phyloP scores from a whole-genome alignment of 371 early-diverging fungal genomes.

The Rhizopus stolonifer region DNA sequence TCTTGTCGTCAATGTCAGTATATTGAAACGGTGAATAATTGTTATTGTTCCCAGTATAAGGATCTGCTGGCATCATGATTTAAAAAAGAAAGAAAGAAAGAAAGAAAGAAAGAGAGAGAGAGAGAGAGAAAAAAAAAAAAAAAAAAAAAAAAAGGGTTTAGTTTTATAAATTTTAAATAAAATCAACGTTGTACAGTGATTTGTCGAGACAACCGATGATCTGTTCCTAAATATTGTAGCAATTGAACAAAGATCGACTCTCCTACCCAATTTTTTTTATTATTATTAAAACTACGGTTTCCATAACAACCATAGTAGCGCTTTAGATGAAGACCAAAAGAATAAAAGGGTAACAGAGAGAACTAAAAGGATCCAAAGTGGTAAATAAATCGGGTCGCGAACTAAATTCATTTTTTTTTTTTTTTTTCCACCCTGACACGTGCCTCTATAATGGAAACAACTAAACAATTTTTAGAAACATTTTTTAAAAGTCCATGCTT shows the following conservation, averaged over 20 bases:
- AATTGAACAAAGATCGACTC: no score
- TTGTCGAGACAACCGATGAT: neutral
- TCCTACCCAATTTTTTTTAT: no score
- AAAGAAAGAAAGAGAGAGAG: neutral
- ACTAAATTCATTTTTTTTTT: neutral
- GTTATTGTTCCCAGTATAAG: neutral
- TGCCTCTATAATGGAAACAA: neutral
- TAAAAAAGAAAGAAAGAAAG: neutral
- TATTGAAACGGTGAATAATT: neutral
- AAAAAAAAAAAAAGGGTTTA: slow-evolving; percentile 4
- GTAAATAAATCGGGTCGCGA: neutral
- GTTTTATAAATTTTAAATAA: slow-evolving; percentile 9
- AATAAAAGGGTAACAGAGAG: no score
- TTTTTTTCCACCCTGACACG: neutral
- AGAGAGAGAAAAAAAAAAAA: neutral
- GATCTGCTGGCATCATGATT: neutral
- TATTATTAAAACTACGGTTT: no score
- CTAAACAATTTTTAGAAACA: no score
- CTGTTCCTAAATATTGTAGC: no score
- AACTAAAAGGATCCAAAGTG: no score
- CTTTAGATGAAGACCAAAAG: no score
- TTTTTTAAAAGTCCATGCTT: no score
- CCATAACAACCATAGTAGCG: no score
- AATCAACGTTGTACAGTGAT: slow-evolving; percentile 20
- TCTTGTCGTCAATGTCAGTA: neutral